Evolutionary conservation across 2,329 filamentous ascomycete species (phyloP).

Genomic region (Ceratocystis papillata): DNA sequence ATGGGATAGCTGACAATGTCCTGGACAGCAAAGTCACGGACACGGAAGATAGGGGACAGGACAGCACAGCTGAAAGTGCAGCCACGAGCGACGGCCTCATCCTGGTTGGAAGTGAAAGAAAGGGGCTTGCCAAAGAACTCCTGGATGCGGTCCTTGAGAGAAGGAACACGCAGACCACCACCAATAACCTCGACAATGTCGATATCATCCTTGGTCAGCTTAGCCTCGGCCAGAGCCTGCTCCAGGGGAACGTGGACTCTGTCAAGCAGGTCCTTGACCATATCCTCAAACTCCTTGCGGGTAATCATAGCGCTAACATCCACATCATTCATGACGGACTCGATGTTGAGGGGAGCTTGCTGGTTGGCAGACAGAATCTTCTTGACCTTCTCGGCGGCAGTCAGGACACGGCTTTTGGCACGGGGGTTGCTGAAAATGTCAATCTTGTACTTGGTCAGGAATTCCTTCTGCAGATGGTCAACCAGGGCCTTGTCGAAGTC

Average conservation of each 20-base stretch:
- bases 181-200: conserved; percentile 89
- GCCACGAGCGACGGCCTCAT: conserved; percentile 90
- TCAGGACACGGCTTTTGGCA: conserved; percentile 73
- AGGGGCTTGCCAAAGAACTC: conserved; percentile 85
- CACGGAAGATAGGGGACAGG: conserved; percentile 92
- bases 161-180: conserved; percentile 84
- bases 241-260: conserved; percentile 66
- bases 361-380: conserved; percentile 96
- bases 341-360: conserved; percentile 84
- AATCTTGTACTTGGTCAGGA: conserved; percentile 96
- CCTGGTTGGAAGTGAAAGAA: conserved; percentile 95
- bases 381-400: conserved; percentile 94
- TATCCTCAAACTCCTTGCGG: conserved; percentile 83
- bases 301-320: conserved; percentile 85
- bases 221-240: conserved; percentile 87
- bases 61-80: conserved; percentile 97
- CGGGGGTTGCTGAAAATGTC: conserved; percentile 86
- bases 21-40: conserved; percentile 94
- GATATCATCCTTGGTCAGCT: conserved; percentile 83
- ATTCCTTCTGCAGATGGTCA: conserved; percentile 89
- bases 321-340: conserved; percentile 96
- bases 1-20: conserved; percentile 98
- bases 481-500: conserved; percentile 93
- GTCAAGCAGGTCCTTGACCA: conserved; percentile 73
- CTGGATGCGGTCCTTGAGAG: conserved; percentile 82